Conservation (phyloP, 441 rosid species). For the Theobroma grandiflorum region DNA sequence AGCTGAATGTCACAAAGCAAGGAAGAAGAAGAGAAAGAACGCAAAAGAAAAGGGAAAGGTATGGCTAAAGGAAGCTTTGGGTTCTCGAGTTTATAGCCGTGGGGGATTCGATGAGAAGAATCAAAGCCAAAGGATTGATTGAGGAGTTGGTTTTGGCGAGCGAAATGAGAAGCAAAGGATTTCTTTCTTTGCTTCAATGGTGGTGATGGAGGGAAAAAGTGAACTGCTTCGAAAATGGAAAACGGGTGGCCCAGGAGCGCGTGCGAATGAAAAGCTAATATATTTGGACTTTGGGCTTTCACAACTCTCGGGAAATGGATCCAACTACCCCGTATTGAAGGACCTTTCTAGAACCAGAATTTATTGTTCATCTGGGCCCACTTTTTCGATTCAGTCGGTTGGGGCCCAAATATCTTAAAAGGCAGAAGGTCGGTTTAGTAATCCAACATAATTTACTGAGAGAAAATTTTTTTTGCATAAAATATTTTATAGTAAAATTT, state of each 20-base stretch:
- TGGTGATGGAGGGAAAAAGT: constrained; percentile 15
- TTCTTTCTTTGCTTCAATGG: too few relatives aligned
- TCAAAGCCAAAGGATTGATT: constrained; percentile 10
- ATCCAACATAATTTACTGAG: too few relatives aligned
- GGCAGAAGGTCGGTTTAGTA: neutral
- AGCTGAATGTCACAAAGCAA: neutral
- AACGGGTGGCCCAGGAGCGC: neutral
- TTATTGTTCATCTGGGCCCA: neutral
- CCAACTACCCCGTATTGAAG: neutral
- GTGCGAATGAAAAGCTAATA: neutral
- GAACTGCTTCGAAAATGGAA: neutral
- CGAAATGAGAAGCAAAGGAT: constrained; percentile 26
- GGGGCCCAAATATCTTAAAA: neutral
- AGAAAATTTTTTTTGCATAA: too few relatives aligned
- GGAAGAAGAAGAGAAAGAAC: neutral
- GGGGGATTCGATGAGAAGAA: constrained; percentile 4
- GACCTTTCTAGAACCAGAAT: neutral
- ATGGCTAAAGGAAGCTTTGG: neutral
- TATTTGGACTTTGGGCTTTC: constrained; percentile 7
- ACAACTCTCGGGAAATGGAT: neutral
- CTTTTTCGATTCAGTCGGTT: neutral
- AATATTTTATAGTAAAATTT: too few relatives aligned
- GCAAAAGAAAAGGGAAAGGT: neutral
- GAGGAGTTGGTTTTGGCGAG: neutral
- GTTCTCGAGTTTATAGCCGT: neutral